These are phyloP conservation scores for Epithele typhae DNA, from an alignment of 768 basidiomycete genomes.

Conservation along the genomic window DNA sequence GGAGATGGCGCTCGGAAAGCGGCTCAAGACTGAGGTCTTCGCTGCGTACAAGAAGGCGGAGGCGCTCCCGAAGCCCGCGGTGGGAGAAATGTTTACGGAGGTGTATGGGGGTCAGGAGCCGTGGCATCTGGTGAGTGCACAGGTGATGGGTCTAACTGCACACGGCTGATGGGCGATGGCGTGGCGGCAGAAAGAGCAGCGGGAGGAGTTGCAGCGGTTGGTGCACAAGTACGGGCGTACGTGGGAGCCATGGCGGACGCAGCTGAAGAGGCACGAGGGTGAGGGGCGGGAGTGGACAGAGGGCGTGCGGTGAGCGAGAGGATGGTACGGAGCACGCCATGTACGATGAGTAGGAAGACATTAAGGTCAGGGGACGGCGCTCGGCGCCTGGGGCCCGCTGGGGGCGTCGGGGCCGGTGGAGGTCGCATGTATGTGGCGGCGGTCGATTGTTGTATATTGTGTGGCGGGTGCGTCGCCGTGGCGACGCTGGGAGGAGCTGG, in stretches of 20 bases:
- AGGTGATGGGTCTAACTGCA: background rate
- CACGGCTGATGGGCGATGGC: constrained; percentile 1
- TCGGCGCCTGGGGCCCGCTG: too few species aligned
- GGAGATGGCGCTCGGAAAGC: constrained; percentile 67
- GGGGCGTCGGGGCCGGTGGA: too few species aligned
- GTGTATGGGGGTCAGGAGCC: constrained; percentile 84
- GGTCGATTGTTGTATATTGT: too few species aligned
- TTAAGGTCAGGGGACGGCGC: too few species aligned
- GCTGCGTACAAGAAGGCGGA: constrained; percentile 77
- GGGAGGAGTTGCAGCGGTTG: constrained; percentile 68
- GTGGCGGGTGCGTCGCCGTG: too few species aligned
- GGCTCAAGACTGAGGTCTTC: constrained; percentile 71
- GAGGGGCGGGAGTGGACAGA: constrained; percentile 49
- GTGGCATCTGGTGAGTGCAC: constrained; percentile 69
- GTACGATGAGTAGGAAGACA: too few species aligned
- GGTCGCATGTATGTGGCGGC: too few species aligned
- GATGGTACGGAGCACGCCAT: too few species aligned
- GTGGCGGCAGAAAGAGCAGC: constrained; percentile 66
- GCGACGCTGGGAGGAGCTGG: too few species aligned
- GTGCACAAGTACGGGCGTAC: constrained; percentile 81
- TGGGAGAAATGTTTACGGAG: constrained; percentile 83
- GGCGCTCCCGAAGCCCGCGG: constrained; percentile 55
- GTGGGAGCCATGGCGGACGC: constrained; percentile 84
- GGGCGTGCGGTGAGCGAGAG: background rate
- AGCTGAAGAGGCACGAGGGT: constrained; percentile 72